Conservation (phyloP, 2,329 filamentous ascomycete species). For the Hymenoscyphus linearis region DNA sequence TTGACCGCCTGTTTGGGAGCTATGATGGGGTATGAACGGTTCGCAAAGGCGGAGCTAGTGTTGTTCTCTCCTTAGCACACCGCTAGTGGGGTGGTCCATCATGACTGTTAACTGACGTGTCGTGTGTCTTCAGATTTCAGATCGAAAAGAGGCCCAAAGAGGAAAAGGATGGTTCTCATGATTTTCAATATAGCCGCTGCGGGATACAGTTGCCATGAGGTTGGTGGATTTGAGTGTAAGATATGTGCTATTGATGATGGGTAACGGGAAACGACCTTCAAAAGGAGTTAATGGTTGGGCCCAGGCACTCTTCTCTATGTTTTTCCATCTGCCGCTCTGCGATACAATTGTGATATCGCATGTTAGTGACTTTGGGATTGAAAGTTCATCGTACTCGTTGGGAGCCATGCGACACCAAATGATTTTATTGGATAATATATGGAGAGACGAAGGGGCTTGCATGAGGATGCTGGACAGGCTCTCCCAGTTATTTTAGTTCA, state of each 20-base stretch:
- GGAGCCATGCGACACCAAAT: no score
- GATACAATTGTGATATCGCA: no score
- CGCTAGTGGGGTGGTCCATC: not conserved
- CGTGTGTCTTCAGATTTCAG: constrained; percentile 29
- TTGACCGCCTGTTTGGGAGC: not conserved
- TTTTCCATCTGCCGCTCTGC: no score
- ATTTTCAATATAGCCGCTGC: not conserved
- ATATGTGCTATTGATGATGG: not conserved
- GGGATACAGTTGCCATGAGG: not conserved
- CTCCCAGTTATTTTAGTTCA: no score
- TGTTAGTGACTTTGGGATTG: no score
- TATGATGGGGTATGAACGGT: not conserved
- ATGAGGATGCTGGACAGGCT: no score
- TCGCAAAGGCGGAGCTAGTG: not conserved
- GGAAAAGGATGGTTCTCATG: constrained; percentile 30
- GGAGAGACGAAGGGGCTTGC: no score
- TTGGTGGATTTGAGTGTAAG: not conserved
- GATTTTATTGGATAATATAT: no score
- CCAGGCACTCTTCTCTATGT: not conserved
- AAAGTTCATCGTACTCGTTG: no score
- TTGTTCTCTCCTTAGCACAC: not conserved
- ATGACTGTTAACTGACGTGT: not conserved
- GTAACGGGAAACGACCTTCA: not conserved
- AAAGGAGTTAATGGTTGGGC: not conserved
- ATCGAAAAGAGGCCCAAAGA: constrained; percentile 39